A percentile compares a stretch with the other conserved stretches of the same genome.
Conservation (phyloP, 2,329 filamentous ascomycete genomes). For the Botryotinia narcissicola region DNA sequence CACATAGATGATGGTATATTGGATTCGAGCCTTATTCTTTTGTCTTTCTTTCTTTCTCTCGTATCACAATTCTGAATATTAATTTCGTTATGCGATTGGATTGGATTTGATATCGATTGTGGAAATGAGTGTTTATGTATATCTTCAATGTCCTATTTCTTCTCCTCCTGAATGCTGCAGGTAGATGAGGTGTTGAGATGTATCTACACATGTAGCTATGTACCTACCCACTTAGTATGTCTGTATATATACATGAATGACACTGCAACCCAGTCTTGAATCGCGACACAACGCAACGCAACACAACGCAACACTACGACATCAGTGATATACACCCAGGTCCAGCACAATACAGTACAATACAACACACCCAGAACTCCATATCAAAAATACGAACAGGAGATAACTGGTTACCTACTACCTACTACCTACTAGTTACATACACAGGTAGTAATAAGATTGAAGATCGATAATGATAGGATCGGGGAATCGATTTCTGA, state of each 20-base stretch:
- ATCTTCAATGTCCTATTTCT: not conserved
- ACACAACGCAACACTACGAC: not conserved
- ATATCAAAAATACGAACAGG: not conserved
- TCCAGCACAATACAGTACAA: no score
- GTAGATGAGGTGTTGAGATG: not conserved
- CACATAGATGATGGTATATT: not conserved
- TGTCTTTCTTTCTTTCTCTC: no score
- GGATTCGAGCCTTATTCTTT: not conserved
- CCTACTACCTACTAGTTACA: no score
- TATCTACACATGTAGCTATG: no score
- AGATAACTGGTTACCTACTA: not conserved
- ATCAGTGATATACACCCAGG: not conserved
- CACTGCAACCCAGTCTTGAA: not conserved
- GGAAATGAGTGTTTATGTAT: not conserved
- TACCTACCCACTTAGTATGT: no score
- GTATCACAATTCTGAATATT: not conserved
- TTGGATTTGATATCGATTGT: not conserved
- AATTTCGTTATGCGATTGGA: not conserved
- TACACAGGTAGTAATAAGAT: not conserved
- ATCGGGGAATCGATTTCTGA: not conserved
- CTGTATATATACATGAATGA: not conserved
- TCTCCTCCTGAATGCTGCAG: not conserved
- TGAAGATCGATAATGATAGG: no score
- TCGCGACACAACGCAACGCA: not conserved
- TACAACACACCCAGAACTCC: not conserved